phyloP scores from a whole-genome alignment of 2,329 filamentous ascomycete genomes.

The Claviceps maximensis region DNA sequence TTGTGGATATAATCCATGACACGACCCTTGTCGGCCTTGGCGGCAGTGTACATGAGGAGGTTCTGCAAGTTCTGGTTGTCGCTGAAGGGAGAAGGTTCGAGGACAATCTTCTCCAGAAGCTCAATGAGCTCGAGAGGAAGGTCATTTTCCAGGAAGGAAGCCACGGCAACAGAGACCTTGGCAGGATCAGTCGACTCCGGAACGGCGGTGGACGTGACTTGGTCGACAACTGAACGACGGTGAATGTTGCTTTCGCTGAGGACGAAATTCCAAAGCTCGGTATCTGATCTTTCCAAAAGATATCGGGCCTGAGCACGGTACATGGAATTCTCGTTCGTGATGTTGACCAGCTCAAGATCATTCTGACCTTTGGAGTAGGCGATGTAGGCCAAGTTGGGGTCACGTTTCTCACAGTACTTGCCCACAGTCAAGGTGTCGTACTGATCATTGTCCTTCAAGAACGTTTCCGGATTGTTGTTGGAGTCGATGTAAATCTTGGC shows the following conservation, averaged over 20 bases:
- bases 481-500: conserved; percentile 99
- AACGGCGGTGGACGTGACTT: conserved; percentile 90
- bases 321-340: conserved; percentile 99
- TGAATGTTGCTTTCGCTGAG: conserved; percentile 93
- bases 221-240: conserved; percentile 83
- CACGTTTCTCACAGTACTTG: conserved; percentile 98
- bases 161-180: conserved; percentile 88
- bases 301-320: conserved; percentile 96
- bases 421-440: conserved; percentile 88
- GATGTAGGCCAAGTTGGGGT: conserved; percentile 90
- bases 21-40: conserved; percentile 88
- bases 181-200: conserved; percentile 85
- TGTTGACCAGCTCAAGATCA: conserved; percentile 89
- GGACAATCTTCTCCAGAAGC: conserved; percentile 94
- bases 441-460: conserved; percentile 92
- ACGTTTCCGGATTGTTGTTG: conserved; percentile 96
- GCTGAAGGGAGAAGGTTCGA: conserved; percentile 98
- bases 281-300: conserved; percentile 76
- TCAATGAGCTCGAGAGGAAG: conserved; percentile 91
- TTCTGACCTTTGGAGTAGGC: conserved; percentile 95
- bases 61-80: conserved; percentile 97
- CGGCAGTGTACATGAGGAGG: conserved; percentile 86
- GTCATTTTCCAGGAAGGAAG: conserved; percentile 82
- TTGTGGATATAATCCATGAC: conserved; percentile 95
- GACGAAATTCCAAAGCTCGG: conserved; percentile 89